Evolutionary conservation across 192 early-diverging fungal species (phyloP).

Genomic region (Lobosporangium transversale): DNA sequence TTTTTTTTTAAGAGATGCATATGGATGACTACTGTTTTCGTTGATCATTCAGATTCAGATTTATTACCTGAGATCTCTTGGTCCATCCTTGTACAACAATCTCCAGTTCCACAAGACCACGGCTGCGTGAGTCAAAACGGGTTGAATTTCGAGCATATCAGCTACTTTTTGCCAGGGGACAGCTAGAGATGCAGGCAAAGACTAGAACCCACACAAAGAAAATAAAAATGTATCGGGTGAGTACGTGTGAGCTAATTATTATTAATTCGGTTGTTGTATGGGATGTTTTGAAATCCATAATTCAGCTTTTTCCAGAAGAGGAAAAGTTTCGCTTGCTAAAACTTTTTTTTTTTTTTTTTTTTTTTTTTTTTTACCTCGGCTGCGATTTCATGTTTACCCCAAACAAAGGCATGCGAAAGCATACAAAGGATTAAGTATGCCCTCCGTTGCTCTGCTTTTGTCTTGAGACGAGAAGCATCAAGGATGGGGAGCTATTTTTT

Average conservation of each 20-base stretch:
- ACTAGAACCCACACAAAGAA: conserved; percentile 37
- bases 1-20: too few species aligned
- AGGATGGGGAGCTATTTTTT: conserved; percentile 80
- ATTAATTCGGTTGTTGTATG: too few species aligned
- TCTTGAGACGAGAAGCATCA: conserved; percentile 65
- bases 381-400: conserved; percentile 82
- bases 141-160: conserved; percentile 81
- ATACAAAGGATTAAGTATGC: conserved; percentile 90
- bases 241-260: too few species aligned
- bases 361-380: conserved; percentile 65
- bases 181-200: conserved; percentile 80
- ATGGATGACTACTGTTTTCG: too few species aligned
- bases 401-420: conserved; percentile 91
- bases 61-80: conserved; percentile 73
- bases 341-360: background rate
- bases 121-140: conserved; percentile 87
- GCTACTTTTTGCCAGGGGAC: conserved; percentile 85
- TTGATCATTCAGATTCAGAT: background rate
- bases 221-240: background rate
- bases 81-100: conserved; percentile 83
- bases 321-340: background rate
- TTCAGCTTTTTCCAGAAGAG: too few species aligned
- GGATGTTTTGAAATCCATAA: too few species aligned
- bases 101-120: conserved; percentile 94
- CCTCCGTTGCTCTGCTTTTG: conserved; percentile 78